Conservation (phyloP, 208 protist genomes). For the Trypanosoma melophagium region DNA sequence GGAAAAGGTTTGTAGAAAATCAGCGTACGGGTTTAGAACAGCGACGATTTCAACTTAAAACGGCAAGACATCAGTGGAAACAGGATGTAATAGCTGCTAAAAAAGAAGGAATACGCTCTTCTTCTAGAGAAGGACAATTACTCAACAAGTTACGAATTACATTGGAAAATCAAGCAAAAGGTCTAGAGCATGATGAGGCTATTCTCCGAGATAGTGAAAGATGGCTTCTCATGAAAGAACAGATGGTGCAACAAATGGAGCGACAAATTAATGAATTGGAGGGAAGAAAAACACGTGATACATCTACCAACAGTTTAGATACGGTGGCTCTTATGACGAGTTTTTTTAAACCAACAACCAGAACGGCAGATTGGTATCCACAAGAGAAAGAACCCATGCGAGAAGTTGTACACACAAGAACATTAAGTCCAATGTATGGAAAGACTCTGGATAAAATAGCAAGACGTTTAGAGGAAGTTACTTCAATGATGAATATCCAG, state of each 20-base stretch:
- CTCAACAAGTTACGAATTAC: slow-evolving; percentile 60
- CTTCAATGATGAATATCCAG: slow-evolving; percentile 60
- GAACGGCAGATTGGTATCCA: slow-evolving; percentile 7
- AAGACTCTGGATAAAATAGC: slow-evolving; percentile 69
- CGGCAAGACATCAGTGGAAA: slow-evolving; percentile 74
- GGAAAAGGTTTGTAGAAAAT: slow-evolving; percentile 46
- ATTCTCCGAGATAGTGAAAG: slow-evolving; percentile 69
- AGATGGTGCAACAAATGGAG: slow-evolving; percentile 60
- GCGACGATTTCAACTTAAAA: slow-evolving; percentile 53
- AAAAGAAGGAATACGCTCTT: slow-evolving; percentile 63
- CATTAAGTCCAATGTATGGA: slow-evolving; percentile 41
- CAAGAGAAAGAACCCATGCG: neutral
- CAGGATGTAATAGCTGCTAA: slow-evolving; percentile 76
- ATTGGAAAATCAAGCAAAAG: slow-evolving; percentile 63
- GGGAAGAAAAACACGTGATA: slow-evolving; percentile 7
- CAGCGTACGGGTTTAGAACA: slow-evolving; percentile 63
- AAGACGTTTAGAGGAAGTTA: slow-evolving; percentile 63
- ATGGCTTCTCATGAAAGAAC: slow-evolving; percentile 80
- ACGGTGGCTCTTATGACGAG: slow-evolving; percentile 50
- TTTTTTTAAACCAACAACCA: slow-evolving; percentile 53
- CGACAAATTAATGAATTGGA: slow-evolving; percentile 69
- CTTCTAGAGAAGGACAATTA: slow-evolving; percentile 65
- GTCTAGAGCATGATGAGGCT: slow-evolving; percentile 62
- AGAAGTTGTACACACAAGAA: neutral
- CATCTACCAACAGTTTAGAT: slow-evolving; percentile 37